These are phyloP conservation scores for Phytophthora sp. DNA, from an alignment of 352 stramenopile species.

Conservation along the genomic window DNA sequence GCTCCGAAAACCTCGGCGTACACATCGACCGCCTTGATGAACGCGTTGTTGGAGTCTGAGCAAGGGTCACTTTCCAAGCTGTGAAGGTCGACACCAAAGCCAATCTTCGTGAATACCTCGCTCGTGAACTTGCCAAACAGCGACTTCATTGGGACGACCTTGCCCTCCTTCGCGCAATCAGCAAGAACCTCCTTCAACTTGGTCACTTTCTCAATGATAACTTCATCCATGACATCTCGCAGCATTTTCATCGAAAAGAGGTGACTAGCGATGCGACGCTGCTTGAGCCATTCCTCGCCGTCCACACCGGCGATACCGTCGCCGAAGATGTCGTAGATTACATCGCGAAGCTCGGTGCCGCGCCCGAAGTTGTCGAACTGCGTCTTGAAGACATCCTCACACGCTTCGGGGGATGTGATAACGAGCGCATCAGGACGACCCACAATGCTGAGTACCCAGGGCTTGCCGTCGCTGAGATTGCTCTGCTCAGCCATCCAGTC, in stretches of 20 bases:
- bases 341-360: slow-evolving; percentile 25
- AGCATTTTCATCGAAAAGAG: slow-evolving; percentile 62
- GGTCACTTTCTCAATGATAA: slow-evolving; percentile 33
- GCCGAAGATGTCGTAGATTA: slow-evolving; percentile 50
- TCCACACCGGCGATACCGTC: slow-evolving; percentile 56
- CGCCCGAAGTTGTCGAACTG: slow-evolving; percentile 58
- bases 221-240: slow-evolving; percentile 31
- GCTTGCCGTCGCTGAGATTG: slow-evolving; percentile 33
- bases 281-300: slow-evolving; percentile 46
- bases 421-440: slow-evolving; percentile 41
- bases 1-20: slow-evolving; percentile 21
- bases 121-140: slow-evolving; percentile 63
- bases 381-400: slow-evolving; percentile 39
- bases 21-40: slow-evolving; percentile 48
- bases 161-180: slow-evolving; percentile 4
- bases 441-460: slow-evolving; percentile 52
- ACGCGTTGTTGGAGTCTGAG: slow-evolving; percentile 27
- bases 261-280: slow-evolving; percentile 71
- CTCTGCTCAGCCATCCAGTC: slow-evolving; percentile 66
- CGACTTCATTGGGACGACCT: slow-evolving; percentile 36
- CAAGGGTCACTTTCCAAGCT: slow-evolving; percentile 23
- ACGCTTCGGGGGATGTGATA: slow-evolving; percentile 35
- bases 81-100: slow-evolving; percentile 64
- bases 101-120: slow-evolving; percentile 76
- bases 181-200: slow-evolving; percentile 34